Evolutionary conservation across 805 yeast species (phyloP).

Genomic region (Kodamaea leandrae): DNA sequence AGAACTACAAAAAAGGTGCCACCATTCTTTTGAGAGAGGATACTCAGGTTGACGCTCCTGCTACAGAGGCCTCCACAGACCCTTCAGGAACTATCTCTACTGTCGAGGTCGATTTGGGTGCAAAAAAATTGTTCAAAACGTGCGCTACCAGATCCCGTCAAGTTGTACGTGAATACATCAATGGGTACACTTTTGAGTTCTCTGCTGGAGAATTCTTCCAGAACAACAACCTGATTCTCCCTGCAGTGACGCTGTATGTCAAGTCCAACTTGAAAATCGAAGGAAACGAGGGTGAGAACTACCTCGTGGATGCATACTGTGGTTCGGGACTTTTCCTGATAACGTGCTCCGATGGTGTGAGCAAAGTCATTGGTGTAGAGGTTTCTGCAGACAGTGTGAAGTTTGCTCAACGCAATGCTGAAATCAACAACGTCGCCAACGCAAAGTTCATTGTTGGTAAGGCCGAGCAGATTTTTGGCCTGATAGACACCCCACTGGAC

Average conservation of each 20-base stretch:
- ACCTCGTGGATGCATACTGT: slow-evolving; percentile 91
- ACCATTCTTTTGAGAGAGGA: slow-evolving; percentile 83
- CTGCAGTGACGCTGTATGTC: slow-evolving; percentile 79
- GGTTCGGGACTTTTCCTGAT: slow-evolving; percentile 94
- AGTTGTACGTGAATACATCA: slow-evolving; percentile 72
- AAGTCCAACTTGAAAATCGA: slow-evolving; percentile 56
- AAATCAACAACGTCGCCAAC: slow-evolving; percentile 68
- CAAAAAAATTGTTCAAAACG: slow-evolving; percentile 47
- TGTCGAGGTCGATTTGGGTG: slow-evolving; percentile 18
- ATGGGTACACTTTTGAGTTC: slow-evolving; percentile 77
- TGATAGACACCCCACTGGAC: slow-evolving; percentile 69
- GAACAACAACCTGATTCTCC: slow-evolving; percentile 88
- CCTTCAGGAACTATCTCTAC: slow-evolving; percentile 32
- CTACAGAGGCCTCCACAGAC: slow-evolving; percentile 44
- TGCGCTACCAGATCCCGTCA: slow-evolving; percentile 79
- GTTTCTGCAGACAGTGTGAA: slow-evolving; percentile 86
- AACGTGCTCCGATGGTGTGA: slow-evolving; percentile 79
- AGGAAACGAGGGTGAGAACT: slow-evolving; percentile 41
- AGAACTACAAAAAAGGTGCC: slow-evolving; percentile 69
- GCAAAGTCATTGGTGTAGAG: slow-evolving; percentile 88
- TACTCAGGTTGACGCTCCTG: slow-evolving; percentile 40
- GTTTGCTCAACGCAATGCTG: slow-evolving; percentile 82
- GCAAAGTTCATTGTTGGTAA: slow-evolving; percentile 87
- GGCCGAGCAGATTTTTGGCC: slow-evolving; percentile 84
- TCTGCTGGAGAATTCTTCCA: slow-evolving; percentile 97